These are phyloP conservation scores for Thermochaetoides thermophila DNA, from an alignment of 495 filamentous ascomycete species.

Conservation along the genomic window DNA sequence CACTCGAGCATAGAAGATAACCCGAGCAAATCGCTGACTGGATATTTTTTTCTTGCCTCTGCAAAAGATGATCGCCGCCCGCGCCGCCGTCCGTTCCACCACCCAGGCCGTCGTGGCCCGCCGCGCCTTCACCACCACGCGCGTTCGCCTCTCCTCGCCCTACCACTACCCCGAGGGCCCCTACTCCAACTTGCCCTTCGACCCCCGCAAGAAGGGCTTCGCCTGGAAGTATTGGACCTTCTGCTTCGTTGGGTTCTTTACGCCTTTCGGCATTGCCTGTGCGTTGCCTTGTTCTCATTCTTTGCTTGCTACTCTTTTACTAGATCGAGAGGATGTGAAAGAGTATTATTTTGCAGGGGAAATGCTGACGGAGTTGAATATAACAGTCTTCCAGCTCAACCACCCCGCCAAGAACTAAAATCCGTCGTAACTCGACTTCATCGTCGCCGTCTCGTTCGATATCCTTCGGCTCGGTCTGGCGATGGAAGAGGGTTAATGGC, in stretches of 20 bases:
- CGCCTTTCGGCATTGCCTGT: constrained; percentile 75
- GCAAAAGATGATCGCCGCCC: constrained; percentile 62
- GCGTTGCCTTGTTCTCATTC: constrained; percentile 21
- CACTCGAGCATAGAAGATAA: no score
- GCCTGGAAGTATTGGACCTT: constrained; percentile 67
- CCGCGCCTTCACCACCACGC: constrained; percentile 87
- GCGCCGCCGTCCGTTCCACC: constrained; percentile 54
- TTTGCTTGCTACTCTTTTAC: background rate
- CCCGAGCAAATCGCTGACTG: no score
- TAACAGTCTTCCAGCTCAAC: constrained; percentile 83
- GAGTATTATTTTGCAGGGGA: background rate
- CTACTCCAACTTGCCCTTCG: constrained; percentile 88
- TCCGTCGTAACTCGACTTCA: background rate
- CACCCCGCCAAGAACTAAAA: constrained; percentile 32
- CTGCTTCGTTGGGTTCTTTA: constrained; percentile 60
- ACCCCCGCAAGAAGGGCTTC: constrained; percentile 79
- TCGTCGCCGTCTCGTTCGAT: background rate
- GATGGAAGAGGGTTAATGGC: constrained; percentile 19
- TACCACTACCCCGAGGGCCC: constrained; percentile 99
- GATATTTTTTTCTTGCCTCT: background rate
- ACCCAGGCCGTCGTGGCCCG: constrained; percentile 64
- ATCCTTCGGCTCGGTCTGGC: constrained; percentile 1
- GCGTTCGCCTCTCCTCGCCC: constrained; percentile 68
- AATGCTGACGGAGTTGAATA: constrained; percentile 6
- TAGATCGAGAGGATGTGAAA: background rate